Percentiles rank a stretch among this genome's conserved stretches.
phyloP scores from a whole-genome alignment of 768 basidiomycete species.

The Saitozyma podzolica region DNA sequence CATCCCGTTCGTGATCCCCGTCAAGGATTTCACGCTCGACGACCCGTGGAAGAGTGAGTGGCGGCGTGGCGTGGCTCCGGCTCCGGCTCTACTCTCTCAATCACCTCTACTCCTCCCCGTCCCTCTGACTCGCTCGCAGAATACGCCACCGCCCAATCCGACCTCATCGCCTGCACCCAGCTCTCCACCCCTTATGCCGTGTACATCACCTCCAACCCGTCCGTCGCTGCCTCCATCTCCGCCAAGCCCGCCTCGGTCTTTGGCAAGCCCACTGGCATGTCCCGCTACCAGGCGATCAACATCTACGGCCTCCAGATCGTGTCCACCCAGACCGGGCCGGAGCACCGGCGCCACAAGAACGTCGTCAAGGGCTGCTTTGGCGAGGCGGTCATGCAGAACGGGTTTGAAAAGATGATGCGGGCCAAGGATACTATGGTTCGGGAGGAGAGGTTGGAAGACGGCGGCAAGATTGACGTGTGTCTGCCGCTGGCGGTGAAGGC shows the following conservation, averaged over 20 bases:
- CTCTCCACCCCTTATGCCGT: conserved; percentile 20
- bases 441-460: conserved; percentile 14
- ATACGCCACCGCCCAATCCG: conserved; percentile 23
- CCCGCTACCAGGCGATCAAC: conserved; percentile 21
- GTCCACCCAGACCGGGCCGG: conserved; percentile 19
- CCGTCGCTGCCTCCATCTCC: conserved; percentile 4
- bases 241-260: conserved; percentile 5
- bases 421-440: conserved; percentile 13
- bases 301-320: conserved; percentile 29
- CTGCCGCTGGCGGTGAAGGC: conserved; percentile 17
- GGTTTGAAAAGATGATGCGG: conserved; percentile 17
- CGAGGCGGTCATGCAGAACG: conserved; percentile 21
- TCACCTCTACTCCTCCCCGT: background rate
- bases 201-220: conserved; percentile 22
- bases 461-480: conserved; percentile 15
- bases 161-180: conserved; percentile 27
- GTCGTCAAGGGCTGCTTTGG: conserved; percentile 33
- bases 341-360: conserved; percentile 22
- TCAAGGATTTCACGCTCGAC: conserved; percentile 19
- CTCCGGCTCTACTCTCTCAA: background rate
- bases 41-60: conserved; percentile 35
- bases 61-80: no score
- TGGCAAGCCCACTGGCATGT: conserved; percentile 18
- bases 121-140: conserved; percentile 12
- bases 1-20: conserved; percentile 30